A percentile compares a stretch with the other conserved stretches of the same genome.
Conservation (phyloP, 2,329 filamentous ascomycete genomes). For the Daldinia sp. region DNA sequence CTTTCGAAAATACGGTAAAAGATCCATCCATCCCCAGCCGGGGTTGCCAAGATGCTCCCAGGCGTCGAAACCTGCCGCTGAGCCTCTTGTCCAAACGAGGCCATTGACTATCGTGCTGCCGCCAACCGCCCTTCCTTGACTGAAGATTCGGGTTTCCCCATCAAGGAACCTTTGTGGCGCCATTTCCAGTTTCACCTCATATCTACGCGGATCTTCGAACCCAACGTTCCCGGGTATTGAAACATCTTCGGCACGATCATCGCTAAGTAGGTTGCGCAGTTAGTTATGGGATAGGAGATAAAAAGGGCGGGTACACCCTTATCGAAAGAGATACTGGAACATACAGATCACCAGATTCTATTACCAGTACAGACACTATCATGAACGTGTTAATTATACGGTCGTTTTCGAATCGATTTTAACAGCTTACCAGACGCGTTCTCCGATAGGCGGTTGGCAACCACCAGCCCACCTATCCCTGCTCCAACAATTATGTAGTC, state of each 20-base stretch:
- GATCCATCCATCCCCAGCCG: slow-evolving; percentile 53
- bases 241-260: slow-evolving; percentile 42
- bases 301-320: not conserved
- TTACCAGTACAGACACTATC: slow-evolving; percentile 41
- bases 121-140: slow-evolving; percentile 51
- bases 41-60: slow-evolving; percentile 54
- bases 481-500: slow-evolving; percentile 43
- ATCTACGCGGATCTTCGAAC: slow-evolving; percentile 38
- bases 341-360: slow-evolving; percentile 44
- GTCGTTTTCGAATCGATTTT: not conserved
- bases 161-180: slow-evolving; percentile 46
- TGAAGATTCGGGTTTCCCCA: slow-evolving; percentile 47
- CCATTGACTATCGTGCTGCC: slow-evolving; percentile 54
- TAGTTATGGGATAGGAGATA: slow-evolving; percentile 5
- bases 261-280: slow-evolving; percentile 26
- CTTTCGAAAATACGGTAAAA: slow-evolving; percentile 61
- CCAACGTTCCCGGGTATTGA: slow-evolving; percentile 41
- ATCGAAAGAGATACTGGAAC: not conserved
- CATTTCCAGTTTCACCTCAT: slow-evolving; percentile 46
- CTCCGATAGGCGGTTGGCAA: slow-evolving; percentile 42
- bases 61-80: slow-evolving; percentile 52
- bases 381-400: slow-evolving; percentile 16
- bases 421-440: slow-evolving; percentile 32
- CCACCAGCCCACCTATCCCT: slow-evolving; percentile 41
- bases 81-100: slow-evolving; percentile 52